Conservation (phyloP, 805 yeast species). For the Tanozyma kutaoensis region DNA sequence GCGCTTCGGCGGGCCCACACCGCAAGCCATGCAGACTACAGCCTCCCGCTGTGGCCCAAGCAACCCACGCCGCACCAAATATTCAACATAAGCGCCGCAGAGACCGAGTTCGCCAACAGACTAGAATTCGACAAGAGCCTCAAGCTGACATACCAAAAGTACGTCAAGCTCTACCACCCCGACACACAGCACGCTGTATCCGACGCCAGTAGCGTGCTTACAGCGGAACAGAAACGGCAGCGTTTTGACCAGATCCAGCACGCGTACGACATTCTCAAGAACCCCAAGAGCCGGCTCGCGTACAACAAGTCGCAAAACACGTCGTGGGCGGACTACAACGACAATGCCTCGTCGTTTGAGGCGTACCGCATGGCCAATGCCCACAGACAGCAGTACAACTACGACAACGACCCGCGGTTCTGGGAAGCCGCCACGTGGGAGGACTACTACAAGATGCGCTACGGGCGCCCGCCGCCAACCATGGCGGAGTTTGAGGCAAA, state of each 20-base stretch:
- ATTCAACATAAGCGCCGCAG: constrained; percentile 17
- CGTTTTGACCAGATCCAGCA: constrained; percentile 19
- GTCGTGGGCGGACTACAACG: constrained; percentile 13
- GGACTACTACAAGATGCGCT: constrained; percentile 35
- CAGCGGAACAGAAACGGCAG: constrained; percentile 15
- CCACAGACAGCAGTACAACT: constrained; percentile 17
- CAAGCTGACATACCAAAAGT: constrained; percentile 17
- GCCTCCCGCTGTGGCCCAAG: too few relatives aligned
- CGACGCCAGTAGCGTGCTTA: too few relatives aligned
- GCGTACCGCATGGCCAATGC: constrained; percentile 24
- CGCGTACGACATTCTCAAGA: constrained; percentile 32
- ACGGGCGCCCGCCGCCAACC: constrained; percentile 24
- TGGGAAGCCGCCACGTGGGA: constrained; percentile 59
- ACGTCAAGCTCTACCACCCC: constrained; percentile 74
- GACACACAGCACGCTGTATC: too few relatives aligned
- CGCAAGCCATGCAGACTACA: too few relatives aligned
- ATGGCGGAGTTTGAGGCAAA: constrained; percentile 26
- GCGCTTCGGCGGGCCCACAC: too few relatives aligned
- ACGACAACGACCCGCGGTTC: constrained; percentile 27
- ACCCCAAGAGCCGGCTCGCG: constrained; percentile 35
- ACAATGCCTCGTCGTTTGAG: constrained; percentile 14
- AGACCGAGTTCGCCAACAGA: constrained; percentile 24
- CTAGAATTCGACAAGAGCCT: constrained; percentile 37
- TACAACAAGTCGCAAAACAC: constrained; percentile 12
- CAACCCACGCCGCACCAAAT: constrained; percentile 65